These are phyloP conservation scores for Pyricularia sp. DNA, from an alignment of 2,329 filamentous ascomycete genomes.

Conservation along the genomic window DNA sequence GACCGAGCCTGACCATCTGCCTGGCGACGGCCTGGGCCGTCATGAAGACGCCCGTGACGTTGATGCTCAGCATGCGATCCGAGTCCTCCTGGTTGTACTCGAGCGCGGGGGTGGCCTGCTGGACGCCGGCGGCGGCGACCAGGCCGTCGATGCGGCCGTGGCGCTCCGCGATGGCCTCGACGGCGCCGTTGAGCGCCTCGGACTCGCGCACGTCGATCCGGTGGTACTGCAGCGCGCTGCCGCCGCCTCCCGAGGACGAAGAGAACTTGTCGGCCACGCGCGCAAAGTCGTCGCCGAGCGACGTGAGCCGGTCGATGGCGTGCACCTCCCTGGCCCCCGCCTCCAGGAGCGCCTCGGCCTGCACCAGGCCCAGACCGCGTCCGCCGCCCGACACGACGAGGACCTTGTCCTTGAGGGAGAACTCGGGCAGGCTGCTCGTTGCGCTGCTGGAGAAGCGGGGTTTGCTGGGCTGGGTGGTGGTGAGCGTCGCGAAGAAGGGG, in stretches of 20 bases:
- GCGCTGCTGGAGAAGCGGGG: conserved; percentile 8
- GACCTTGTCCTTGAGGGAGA: conserved; percentile 61
- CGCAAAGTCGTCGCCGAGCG: conserved; percentile 46
- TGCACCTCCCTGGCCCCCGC: conserved; percentile 63
- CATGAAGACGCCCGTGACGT: conserved; percentile 75
- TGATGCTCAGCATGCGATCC: conserved; percentile 70
- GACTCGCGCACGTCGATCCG: conserved; percentile 71
- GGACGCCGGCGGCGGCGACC: conserved; percentile 56
- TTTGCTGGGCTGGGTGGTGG: neutral
- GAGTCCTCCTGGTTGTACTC: conserved; percentile 67
- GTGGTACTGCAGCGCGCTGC: conserved; percentile 58
- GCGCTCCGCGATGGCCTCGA: conserved; percentile 54
- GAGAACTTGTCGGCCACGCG: conserved; percentile 45
- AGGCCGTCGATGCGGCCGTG: conserved; percentile 68
- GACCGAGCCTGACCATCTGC: conserved; percentile 51
- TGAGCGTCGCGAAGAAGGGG: neutral
- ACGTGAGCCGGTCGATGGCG: conserved; percentile 47
- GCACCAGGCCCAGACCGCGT: conserved; percentile 63
- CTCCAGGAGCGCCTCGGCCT: conserved; percentile 67
- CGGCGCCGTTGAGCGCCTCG: conserved; percentile 48
- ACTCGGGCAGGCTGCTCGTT: conserved; percentile 47
- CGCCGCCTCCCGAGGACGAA: conserved; percentile 38
- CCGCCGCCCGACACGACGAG: conserved; percentile 66
- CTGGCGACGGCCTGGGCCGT: conserved; percentile 80
- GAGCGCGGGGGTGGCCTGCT: conserved; percentile 72